Evolutionary conservation across 176 grass and related monocot genomes (phyloP).

Genomic region (Aechmea fasciata): DNA sequence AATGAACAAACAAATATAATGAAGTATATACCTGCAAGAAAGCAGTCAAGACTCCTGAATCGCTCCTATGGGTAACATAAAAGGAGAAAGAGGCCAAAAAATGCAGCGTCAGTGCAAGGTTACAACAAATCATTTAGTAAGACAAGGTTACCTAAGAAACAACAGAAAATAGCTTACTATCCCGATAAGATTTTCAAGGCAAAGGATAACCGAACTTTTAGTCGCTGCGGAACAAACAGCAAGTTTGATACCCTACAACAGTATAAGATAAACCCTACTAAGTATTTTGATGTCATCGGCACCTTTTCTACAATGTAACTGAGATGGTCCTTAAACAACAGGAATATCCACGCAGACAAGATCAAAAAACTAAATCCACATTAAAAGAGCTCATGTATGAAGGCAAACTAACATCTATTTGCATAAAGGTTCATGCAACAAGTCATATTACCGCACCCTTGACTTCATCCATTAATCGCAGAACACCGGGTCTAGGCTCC

Average conservation of each 20-base stretch:
- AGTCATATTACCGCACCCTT: constrained; percentile 86
- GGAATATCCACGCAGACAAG: background rate
- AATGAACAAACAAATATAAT: background rate
- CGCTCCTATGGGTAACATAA: constrained; percentile 53
- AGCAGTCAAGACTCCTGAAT: constrained; percentile 80
- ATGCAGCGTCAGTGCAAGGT: background rate
- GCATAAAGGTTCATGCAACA: constrained; percentile 4
- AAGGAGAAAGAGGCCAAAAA: constrained; percentile 1
- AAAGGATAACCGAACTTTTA: constrained; percentile 88
- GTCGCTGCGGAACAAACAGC: constrained; percentile 96
- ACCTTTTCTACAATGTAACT: background rate
- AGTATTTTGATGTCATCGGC: background rate
- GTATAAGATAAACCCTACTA: constrained; percentile 14
- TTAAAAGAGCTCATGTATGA: background rate
- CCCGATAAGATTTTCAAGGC: constrained; percentile 89
- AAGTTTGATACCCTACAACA: constrained; percentile 86
- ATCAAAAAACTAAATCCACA: background rate
- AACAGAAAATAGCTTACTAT: constrained; percentile 48
- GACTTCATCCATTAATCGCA: constrained; percentile 87
- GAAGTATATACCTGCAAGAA: constrained; percentile 66
- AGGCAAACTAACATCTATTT: background rate
- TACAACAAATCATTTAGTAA: constrained; percentile 9
- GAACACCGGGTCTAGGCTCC: constrained; percentile 68
- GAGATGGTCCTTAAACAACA: background rate
- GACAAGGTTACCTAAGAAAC: constrained; percentile 7